Conservation (phyloP, 495 filamentous ascomycete species). For the Hypoxylon fragiforme region DNA sequence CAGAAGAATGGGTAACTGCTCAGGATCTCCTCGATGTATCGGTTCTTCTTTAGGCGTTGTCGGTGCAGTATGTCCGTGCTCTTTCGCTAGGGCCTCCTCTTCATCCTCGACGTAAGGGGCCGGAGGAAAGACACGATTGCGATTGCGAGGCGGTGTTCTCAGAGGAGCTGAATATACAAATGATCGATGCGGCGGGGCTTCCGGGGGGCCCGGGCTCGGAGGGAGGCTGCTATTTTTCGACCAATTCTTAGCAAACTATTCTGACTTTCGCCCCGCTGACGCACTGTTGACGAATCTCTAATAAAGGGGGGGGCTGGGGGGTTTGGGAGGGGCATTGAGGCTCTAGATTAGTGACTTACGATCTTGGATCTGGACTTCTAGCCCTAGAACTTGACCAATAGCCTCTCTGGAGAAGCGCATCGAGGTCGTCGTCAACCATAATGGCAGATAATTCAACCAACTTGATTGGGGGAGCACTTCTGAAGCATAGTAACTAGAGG, state of each 20-base stretch:
- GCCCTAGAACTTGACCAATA: slow-evolving; percentile 50
- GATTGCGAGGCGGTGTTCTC: slow-evolving; percentile 13
- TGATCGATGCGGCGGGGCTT: slow-evolving; percentile 16
- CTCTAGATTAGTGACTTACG: slow-evolving; percentile 35
- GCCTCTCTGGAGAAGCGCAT: slow-evolving; percentile 44
- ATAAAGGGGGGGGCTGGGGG: too few relatives aligned
- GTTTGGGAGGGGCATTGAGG: background rate
- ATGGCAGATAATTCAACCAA: slow-evolving; percentile 20
- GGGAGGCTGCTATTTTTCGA: slow-evolving; percentile 14
- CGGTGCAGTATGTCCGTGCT: slow-evolving; percentile 38
- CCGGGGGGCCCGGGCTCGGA: too few relatives aligned
- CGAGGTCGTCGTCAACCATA: slow-evolving; percentile 46
- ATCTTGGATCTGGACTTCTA: slow-evolving; percentile 40
- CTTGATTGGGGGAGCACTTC: slow-evolving; percentile 18
- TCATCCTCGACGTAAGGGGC: slow-evolving; percentile 53
- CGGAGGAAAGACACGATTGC: slow-evolving; percentile 38
- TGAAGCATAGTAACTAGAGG: slow-evolving; percentile 21
- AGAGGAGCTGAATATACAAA: slow-evolving; percentile 19
- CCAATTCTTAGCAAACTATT: slow-evolving; percentile 18
- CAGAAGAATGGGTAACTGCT: slow-evolving; percentile 48
- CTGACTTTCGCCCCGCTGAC: background rate
- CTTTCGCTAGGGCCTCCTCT: slow-evolving; percentile 47
- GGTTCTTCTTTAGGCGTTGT: slow-evolving; percentile 43
- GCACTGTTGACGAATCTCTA: too few relatives aligned
- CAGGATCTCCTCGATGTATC: slow-evolving; percentile 45